Percentiles rank a stretch among this genome's conserved stretches.
Conservation (phyloP, 2,329 filamentous ascomycete species). For the Malbranchea cinnamomea region DNA sequence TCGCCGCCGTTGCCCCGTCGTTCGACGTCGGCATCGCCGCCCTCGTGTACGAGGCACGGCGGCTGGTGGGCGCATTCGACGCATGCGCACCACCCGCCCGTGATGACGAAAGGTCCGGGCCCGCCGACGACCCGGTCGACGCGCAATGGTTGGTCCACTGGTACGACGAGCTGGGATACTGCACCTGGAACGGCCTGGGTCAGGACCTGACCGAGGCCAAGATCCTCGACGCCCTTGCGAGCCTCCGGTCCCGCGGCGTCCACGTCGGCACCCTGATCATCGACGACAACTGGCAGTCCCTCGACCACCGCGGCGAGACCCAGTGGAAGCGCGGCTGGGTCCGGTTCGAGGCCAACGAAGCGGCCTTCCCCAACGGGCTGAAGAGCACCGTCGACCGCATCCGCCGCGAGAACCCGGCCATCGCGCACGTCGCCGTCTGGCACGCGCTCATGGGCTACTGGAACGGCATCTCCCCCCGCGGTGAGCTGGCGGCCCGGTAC, state of each 20-base stretch:
- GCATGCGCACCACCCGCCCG: slow-evolving; percentile 7
- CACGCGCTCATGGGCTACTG: slow-evolving; percentile 81
- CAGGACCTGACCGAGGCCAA: slow-evolving; percentile 69
- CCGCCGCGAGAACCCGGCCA: slow-evolving; percentile 51
- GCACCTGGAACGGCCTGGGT: slow-evolving; percentile 91
- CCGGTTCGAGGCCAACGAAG: slow-evolving; percentile 70
- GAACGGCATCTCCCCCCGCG: slow-evolving; percentile 68
- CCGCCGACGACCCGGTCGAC: slow-evolving; percentile 36
- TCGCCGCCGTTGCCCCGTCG: slow-evolving; percentile 55
- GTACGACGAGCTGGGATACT: slow-evolving; percentile 89
- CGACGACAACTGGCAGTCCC: slow-evolving; percentile 89
- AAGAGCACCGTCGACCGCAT: slow-evolving; percentile 56
- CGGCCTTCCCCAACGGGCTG: slow-evolving; percentile 66
- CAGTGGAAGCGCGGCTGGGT: slow-evolving; percentile 49
- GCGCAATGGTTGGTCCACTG: slow-evolving; percentile 63
- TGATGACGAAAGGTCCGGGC: slow-evolving; percentile 20
- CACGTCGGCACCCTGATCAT: slow-evolving; percentile 78
- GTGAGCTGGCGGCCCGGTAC: slow-evolving; percentile 62
- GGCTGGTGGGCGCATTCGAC: slow-evolving; percentile 33
- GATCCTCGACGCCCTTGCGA: slow-evolving; percentile 58
- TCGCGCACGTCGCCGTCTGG: slow-evolving; percentile 84
- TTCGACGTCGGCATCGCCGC: slow-evolving; percentile 67
- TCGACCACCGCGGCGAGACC: slow-evolving; percentile 41
- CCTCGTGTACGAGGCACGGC: slow-evolving; percentile 76
- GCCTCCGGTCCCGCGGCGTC: slow-evolving; percentile 55